Conservation (phyloP, 2,329 filamentous ascomycete genomes). For the Phialemoniopsis sp. region DNA sequence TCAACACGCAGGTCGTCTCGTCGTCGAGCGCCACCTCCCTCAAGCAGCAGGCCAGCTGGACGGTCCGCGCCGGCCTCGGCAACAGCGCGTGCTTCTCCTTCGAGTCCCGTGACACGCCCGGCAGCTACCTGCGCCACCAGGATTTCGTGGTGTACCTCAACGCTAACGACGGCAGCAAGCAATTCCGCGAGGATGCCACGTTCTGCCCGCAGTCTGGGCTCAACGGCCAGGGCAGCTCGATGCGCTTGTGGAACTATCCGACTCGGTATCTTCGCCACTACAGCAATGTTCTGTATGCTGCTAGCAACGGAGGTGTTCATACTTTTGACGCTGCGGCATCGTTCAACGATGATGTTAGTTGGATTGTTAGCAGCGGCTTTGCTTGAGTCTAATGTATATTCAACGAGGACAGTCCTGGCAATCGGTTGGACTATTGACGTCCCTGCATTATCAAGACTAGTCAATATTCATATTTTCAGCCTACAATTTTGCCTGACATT, state of each 20-base stretch:
- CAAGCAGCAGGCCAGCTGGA: conserved; percentile 49
- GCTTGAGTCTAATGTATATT: too few relatives aligned
- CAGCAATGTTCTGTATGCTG: conserved; percentile 36
- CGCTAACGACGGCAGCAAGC: conserved; percentile 49
- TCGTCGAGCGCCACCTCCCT: conserved; percentile 43
- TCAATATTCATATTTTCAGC: too few relatives aligned
- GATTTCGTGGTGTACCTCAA: conserved; percentile 45
- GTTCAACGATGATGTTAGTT: conserved; percentile 54
- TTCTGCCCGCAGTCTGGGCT: conserved; percentile 54
- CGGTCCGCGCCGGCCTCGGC: conserved; percentile 48
- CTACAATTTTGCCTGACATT: too few relatives aligned
- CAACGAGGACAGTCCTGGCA: too few relatives aligned
- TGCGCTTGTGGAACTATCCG: conserved; percentile 57
- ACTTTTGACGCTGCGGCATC: conserved; percentile 41
- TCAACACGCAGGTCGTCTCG: conserved; percentile 52
- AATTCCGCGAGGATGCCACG: conserved; percentile 57
- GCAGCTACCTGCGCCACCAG: conserved; percentile 54
- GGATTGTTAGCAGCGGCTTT: conserved; percentile 37
- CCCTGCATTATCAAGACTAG: too few relatives aligned
- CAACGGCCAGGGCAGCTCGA: conserved; percentile 43
- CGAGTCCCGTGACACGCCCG: conserved; percentile 53
- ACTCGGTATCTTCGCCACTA: conserved; percentile 53
- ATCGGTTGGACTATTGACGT: too few relatives aligned
- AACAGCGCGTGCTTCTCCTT: conserved; percentile 57
- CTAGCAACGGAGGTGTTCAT: conserved; percentile 52